These are phyloP conservation scores for Mycena metata DNA, from an alignment of 768 basidiomycete species.

Conservation along the genomic window DNA sequence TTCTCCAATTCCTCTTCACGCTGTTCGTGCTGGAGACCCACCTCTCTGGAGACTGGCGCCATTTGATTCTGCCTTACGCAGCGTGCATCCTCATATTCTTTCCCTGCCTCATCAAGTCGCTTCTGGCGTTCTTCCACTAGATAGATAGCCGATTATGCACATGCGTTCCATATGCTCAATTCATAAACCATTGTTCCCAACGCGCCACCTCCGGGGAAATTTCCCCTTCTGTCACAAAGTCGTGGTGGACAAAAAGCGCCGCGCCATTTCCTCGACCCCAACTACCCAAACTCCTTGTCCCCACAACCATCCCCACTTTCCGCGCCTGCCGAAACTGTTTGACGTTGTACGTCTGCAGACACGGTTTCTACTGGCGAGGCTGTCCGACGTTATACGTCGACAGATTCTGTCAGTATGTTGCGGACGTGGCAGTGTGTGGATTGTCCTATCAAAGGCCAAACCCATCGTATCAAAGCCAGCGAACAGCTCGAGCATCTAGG, in stretches of 20 bases:
- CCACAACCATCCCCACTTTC: background rate
- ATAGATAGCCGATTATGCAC: conserved; percentile 10
- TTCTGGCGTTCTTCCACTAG: conserved; percentile 23
- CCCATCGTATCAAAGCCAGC: background rate
- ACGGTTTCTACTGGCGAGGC: background rate
- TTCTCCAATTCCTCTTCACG: too few species aligned
- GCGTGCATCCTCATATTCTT: conserved; percentile 16
- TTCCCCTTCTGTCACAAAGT: conserved; percentile 15
- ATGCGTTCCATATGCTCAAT: conserved; percentile 7
- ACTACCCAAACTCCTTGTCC: too few species aligned
- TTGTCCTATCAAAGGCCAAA: conserved; percentile 27
- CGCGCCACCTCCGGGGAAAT: too few species aligned
- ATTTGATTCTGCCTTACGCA: conserved; percentile 26
- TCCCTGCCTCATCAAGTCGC: background rate
- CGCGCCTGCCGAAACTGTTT: too few species aligned
- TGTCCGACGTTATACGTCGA: conserved; percentile 12
- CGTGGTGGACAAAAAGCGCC: conserved; percentile 4
- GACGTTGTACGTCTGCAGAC: too few species aligned
- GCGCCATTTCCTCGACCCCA: background rate
- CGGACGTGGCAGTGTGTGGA: conserved; percentile 18
- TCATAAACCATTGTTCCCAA: background rate
- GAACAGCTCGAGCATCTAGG: too few species aligned
- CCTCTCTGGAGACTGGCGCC: background rate
- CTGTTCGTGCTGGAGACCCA: too few species aligned
- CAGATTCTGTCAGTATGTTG: conserved; percentile 5